These are phyloP conservation scores for Ceriops decandra DNA, from an alignment of 345 rosid genomes.

Conservation along the genomic window DNA sequence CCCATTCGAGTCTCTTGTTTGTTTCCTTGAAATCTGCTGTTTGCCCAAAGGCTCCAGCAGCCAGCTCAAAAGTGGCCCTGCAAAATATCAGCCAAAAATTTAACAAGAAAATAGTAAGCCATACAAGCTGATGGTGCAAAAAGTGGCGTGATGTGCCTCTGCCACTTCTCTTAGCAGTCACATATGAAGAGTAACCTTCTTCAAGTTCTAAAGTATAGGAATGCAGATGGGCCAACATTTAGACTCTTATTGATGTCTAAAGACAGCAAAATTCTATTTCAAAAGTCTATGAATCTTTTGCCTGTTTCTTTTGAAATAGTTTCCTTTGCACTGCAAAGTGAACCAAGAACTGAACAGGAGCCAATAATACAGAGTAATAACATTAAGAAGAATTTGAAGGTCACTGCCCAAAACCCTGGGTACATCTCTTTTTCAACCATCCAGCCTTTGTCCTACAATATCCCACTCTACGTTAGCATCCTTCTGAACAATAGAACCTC, in stretches of 20 bases:
- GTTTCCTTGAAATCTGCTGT: conserved; percentile 86
- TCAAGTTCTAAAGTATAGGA: neutral
- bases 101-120: neutral
- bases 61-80: conserved; percentile 87
- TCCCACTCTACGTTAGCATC: too few species aligned
- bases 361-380: neutral
- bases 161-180: neutral
- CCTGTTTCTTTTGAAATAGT: neutral
- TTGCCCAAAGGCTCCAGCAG: conserved; percentile 79
- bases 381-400: conserved; percentile 1
- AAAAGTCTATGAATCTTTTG: neutral
- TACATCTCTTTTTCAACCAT: too few species aligned
- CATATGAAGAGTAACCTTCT: neutral
- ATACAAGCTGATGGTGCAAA: neutral
- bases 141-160: neutral
- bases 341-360: neutral
- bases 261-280: neutral
- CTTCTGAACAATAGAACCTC: too few species aligned
- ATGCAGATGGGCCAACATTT: neutral
- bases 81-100: neutral
- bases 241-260: neutral
- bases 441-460: too few species aligned
- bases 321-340: too few species aligned
- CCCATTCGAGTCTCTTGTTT: conserved; percentile 90
- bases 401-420: neutral